phyloP scores from a whole-genome alignment of 257 asterid genomes.

The Anisodus acutangulus region DNA sequence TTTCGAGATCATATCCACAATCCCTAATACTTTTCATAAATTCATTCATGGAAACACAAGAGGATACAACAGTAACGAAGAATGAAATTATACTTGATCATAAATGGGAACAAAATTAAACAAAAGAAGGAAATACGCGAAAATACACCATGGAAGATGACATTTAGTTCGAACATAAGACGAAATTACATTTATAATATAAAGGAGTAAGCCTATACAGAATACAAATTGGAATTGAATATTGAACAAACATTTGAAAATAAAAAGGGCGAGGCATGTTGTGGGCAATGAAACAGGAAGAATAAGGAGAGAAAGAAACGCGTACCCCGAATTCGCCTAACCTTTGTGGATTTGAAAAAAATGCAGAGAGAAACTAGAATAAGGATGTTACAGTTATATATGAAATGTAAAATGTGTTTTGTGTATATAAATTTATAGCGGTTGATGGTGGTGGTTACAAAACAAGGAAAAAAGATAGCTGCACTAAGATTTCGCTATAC shows the following conservation, averaged over 20 bases:
- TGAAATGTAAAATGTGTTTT: not conserved
- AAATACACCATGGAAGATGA: not conserved
- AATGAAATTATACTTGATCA: not conserved
- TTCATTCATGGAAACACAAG: not conserved
- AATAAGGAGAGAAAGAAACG: not conserved
- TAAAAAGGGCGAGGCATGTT: not conserved
- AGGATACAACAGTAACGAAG: not conserved
- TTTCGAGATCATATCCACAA: not conserved
- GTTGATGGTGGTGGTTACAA: slow-evolving; percentile 36
- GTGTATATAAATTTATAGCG: slow-evolving; percentile 31
- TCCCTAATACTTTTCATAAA: not conserved
- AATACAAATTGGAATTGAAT: no score
- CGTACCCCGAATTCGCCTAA: not conserved
- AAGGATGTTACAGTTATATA: not conserved
- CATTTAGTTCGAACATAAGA: not conserved
- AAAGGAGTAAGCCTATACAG: not conserved
- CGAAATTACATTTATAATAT: not conserved
- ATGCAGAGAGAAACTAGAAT: not conserved
- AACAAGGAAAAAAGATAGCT: not conserved
- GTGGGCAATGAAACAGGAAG: not conserved
- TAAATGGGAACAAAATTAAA: no score
- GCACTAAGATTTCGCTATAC: no score
- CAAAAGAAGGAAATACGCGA: not conserved
- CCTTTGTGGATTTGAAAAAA: not conserved
- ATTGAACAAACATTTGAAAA: not conserved